Percentiles rank a stretch among this genome's conserved stretches.
Conservation (phyloP, 345 rosid genomes). For the Salix exigua region DNA sequence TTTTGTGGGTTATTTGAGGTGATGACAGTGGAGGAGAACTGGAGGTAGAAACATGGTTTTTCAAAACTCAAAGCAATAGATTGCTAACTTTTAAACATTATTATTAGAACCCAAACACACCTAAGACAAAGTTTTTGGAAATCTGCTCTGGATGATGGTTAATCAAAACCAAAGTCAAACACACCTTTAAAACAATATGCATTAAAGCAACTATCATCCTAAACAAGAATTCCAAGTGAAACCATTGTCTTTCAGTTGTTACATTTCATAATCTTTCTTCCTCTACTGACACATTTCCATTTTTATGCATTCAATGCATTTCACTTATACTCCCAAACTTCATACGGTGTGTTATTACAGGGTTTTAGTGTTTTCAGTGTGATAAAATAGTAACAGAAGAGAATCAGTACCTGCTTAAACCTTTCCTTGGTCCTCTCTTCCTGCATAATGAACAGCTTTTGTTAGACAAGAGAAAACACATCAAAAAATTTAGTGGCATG, state of each 20-base stretch:
- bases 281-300: background rate
- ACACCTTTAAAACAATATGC: background rate
- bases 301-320: background rate
- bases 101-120: background rate
- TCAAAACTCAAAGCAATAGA: background rate
- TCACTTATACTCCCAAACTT: background rate
- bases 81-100: background rate
- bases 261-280: background rate
- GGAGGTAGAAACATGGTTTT: too few species aligned
- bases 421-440: slow-evolving; percentile 67
- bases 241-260: background rate
- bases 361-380: background rate
- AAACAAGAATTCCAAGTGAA: background rate
- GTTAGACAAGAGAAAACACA: slow-evolving; percentile 1
- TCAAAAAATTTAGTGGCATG: background rate
- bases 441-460: slow-evolving; percentile 34
- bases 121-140: background rate
- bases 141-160: background rate
- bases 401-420: slow-evolving; percentile 50
- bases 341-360: background rate
- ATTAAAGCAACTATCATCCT: background rate
- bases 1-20: too few species aligned
- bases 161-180: background rate
- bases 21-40: too few species aligned
- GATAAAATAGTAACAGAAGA: background rate